Evolutionary conservation across 352 stramenopile genomes (phyloP), one percentile per base, ranked within the genome.

Genomic region (Pythium phragmiticola): DNA sequence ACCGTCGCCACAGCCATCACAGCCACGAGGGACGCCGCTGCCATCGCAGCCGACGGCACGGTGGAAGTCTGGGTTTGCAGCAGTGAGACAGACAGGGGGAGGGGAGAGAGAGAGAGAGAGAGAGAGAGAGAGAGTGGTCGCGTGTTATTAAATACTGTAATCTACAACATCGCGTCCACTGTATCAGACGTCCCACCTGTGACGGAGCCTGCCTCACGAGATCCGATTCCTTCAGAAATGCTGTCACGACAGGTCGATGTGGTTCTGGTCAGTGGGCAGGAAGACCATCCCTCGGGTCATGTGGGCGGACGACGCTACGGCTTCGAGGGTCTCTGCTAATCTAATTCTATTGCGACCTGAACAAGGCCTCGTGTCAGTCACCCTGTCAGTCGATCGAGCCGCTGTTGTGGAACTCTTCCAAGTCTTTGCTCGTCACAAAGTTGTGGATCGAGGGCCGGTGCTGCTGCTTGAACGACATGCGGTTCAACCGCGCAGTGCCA

Each of bases 361-460:
- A 21, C 21, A 21, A 21, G 21, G 21, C 21, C 21, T 21, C 21
- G 21, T 21, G 21, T 21, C 21, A 21, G 21, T 21, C 21, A 21
- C n/a, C 12, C 43, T 23, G 12, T 77, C 63, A 77, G 47, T 75
- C 68, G 43, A 65, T 66, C 26, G 42, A 57, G 42, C 66, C 63
- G 50, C 61, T 74, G 63, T 67, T 69, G 48, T 90, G 68, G 58
- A 87, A 86, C 57, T 88, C 79, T 39, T 77, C 74, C 6, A 88
- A 71, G 53, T 90, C 81, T n/a, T 75, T 82, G 30, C 70, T 50
- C 5, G 78, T 81, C 23, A 87, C 66, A 30, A 88, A 88, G 45
- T 76, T 83, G 53, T 77, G 74, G 58, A 88, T 81, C 43, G 81
- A 87, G 45, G 81, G 77, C 51, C 57, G 61, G 8, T 41, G 36